phyloP scores from a whole-genome alignment of 1,284 basidiomycete genomes.

The Thecaphora frezii region DNA sequence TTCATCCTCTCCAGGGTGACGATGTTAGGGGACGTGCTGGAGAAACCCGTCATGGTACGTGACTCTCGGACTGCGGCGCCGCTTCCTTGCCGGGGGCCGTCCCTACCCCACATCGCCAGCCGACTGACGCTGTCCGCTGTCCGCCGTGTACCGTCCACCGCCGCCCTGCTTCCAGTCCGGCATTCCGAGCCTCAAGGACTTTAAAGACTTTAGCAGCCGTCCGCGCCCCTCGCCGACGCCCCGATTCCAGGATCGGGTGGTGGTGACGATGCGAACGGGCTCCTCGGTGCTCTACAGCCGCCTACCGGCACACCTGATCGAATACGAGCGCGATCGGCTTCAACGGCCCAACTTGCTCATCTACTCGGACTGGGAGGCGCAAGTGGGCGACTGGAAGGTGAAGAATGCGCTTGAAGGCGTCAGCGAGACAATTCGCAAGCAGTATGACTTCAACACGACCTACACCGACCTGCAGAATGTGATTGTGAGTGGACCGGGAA shows the following conservation, averaged over 20 bases:
- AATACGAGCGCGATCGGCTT: neutral
- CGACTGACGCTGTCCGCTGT: too few species aligned
- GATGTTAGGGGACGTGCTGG: neutral
- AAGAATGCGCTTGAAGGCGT: neutral
- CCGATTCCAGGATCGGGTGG: neutral
- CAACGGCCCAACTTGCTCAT: neutral
- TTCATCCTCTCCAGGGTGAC: neutral
- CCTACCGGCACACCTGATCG: neutral
- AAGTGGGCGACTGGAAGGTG: neutral
- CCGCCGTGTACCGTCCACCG: too few species aligned
- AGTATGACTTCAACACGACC: neutral
- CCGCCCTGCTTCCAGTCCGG: too few species aligned
- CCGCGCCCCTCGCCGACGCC: too few species aligned
- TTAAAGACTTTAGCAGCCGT: too few species aligned
- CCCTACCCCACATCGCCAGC: too few species aligned
- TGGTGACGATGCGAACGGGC: neutral
- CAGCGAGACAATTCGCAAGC: neutral
- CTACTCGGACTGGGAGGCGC: slow-evolving; percentile 1
- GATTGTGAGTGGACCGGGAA: neutral
- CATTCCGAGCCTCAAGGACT: too few species aligned
- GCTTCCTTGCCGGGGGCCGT: too few species aligned
- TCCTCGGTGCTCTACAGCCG: neutral
- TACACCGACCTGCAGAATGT: neutral
- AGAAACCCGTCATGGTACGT: neutral
- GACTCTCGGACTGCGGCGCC: too few species aligned